Percentiles rank a stretch among this genome's conserved stretches.
These are phyloP conservation scores for Mangifera indica DNA, from an alignment of 345 rosid genomes.

Conservation along the genomic window DNA sequence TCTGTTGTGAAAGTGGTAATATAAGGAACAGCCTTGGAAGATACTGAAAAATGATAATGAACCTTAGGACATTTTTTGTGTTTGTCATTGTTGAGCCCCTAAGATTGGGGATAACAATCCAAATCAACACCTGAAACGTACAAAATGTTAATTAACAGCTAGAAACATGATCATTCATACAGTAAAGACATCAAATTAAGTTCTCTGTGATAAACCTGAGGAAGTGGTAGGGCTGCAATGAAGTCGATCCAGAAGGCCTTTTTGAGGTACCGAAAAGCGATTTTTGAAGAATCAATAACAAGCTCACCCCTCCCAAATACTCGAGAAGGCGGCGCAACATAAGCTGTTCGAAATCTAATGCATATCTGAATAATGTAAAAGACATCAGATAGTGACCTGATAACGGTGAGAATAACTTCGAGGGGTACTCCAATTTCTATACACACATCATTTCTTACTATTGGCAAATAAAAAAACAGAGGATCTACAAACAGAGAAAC, in stretches of 20 bases:
- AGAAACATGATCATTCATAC: too few relatives aligned
- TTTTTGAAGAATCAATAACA: slow-evolving; percentile 61
- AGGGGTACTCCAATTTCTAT: slow-evolving; percentile 55
- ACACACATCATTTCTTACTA: slow-evolving; percentile 49
- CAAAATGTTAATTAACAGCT: background rate
- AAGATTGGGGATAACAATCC: slow-evolving; percentile 76
- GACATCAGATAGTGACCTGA: slow-evolving; percentile 70
- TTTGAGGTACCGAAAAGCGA: slow-evolving; percentile 56
- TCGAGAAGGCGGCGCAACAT: slow-evolving; percentile 84
- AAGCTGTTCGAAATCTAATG: slow-evolving; percentile 73
- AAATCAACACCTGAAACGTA: slow-evolving; percentile 64
- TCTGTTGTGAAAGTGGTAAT: slow-evolving; percentile 75
- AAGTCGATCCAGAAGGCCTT: slow-evolving; percentile 70
- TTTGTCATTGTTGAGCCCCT: slow-evolving; percentile 72
- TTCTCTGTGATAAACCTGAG: slow-evolving; percentile 50
- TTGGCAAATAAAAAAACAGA: slow-evolving; percentile 69
- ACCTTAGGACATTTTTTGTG: slow-evolving; percentile 81
- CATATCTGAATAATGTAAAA: slow-evolving; percentile 71
- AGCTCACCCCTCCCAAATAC: slow-evolving; percentile 93
- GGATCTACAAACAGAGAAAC: slow-evolving; percentile 84
- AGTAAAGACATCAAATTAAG: background rate
- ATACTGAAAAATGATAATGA: slow-evolving; percentile 82
- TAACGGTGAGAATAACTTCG: slow-evolving; percentile 55
- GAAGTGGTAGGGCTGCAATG: slow-evolving; percentile 81
- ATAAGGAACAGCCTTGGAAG: slow-evolving; percentile 69